Evolutionary conservation across 2,329 filamentous ascomycete genomes (phyloP), one percentile per base, ranked within the genome.

Genomic region (Diaporthe aspalathi): DNA sequence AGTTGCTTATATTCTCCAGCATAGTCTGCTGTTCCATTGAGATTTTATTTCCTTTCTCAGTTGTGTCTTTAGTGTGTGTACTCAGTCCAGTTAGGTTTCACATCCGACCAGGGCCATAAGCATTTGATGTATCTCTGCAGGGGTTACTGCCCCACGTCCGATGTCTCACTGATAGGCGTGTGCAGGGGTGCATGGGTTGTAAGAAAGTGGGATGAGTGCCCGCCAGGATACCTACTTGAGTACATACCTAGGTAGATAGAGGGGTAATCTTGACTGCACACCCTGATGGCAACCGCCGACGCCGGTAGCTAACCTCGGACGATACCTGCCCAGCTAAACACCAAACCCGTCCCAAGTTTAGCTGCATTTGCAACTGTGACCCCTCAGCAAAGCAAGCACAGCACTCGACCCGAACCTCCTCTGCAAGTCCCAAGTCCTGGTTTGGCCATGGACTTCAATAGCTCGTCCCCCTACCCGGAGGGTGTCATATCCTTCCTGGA

Each of bases 401-500:
- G 20, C 40, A 43, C 40, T 22, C 38, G 49, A 50, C 27, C 5
- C 35, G 9, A 9, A 22, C n/a, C 11, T 6, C 11, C 45, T 65
- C 45, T 24, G 43, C 27, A 45, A 50, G 29, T 50, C 29, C 60
- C 27, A 45, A 50, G 29, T 50, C 29, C 60, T 50, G 29, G 50
- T 38, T 43, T 35, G n/a, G 74, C 45, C 73, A 91, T 92, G 89
- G 88, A 89, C 74, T 91, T 91, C 82, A 90, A 91, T 80, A 89
- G 87, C 83, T 88, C 88, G 40, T 89, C 88, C 70, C 88, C 89
- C 70, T 91, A 88, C 74, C 91, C 92, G 5, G 92, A 93, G 83
- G 93, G 93, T 66, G 90, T 95, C 79, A 93, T 91, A 78, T 95
- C 93, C 78, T 92, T 96, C 79, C 86, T 96, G 68, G 93, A 96